Base-by-base conservation (phyloP, 2,329 filamentous ascomycete genomes). In the Shiraia bambusicola region DNA sequence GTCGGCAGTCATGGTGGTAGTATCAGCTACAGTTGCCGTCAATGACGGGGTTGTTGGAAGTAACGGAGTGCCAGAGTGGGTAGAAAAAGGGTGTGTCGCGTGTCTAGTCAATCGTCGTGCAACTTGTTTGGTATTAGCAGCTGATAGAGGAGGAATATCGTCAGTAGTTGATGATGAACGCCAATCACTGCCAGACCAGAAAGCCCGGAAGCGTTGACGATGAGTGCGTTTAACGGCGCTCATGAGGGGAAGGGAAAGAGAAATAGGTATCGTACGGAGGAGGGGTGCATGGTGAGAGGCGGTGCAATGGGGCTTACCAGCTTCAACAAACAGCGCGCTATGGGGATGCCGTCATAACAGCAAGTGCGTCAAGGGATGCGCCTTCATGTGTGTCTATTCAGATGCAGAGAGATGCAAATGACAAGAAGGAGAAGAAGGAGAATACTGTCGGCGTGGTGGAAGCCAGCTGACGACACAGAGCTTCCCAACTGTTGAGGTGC, bases 111-210 rank as follows among this genome's bases (percentile, higher is more conserved):
- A 30, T 36, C 28, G 45, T 32, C 45, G 43, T 26, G 25, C 14
- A 36, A 27, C 15, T 16, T 43, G 33, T 32, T 33, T 32, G 26
- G 37, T 25, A 34, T 34, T 37, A 49, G 41, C 16, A 32, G 52
- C 56, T 58, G 40, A 37, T 43, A 33, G 35, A 24, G 35, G 25
- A 59, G 44, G 40, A 46, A 61, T 53, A 46, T 55, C 38, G 58
- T 64, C 50, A 64, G 60, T 61, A 4, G 52, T 49, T 56, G 54
- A 51, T 28, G 56, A 54, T 52, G 47, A 24, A 8, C 37, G 42
- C 35, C 34, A 48, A 34, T 22, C 19, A 22, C 42, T 35, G 39
- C 38, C 41, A 24, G 45, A 45, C 50, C 37, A 51, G 33, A 59
- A 22, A 24, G 47, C 43, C 28, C 43, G 40, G 37, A 56, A 38